Evolutionary conservation across 805 yeast species (phyloP).

Genomic region (Jamesozyma spencerorum): DNA sequence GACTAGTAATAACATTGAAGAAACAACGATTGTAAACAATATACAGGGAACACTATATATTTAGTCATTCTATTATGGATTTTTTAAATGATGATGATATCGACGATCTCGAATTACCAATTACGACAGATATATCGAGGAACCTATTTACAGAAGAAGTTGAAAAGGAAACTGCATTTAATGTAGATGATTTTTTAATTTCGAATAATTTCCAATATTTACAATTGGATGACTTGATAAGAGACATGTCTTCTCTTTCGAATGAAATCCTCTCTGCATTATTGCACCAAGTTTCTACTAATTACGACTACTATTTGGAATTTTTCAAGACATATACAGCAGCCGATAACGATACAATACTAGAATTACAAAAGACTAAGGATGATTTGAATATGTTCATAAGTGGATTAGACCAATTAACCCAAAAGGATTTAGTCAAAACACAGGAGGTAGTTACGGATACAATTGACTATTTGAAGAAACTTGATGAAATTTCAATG

Average conservation of each 20-base stretch:
- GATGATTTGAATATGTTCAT: constrained; percentile 19
- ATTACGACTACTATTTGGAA: constrained; percentile 20
- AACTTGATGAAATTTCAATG: constrained; percentile 17
- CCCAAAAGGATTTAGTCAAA: constrained; percentile 14
- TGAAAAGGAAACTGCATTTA: constrained; percentile 11
- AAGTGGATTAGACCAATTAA: constrained; percentile 14
- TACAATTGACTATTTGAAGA: constrained; percentile 21
- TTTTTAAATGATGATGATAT: constrained; percentile 19
- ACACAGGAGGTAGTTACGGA: constrained; percentile 20
- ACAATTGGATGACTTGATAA: constrained; percentile 23
- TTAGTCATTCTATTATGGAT: constrained; percentile 12
- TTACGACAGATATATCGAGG: constrained; percentile 20
- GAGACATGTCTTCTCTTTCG: constrained; percentile 20
- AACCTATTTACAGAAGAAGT: constrained; percentile 20
- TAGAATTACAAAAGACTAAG: constrained; percentile 19
- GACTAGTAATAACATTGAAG: neutral
- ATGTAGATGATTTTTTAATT: constrained; percentile 24
- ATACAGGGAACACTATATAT: no score
- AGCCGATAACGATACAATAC: constrained; percentile 14
- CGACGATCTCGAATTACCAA: constrained; percentile 21
- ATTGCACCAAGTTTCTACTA: constrained; percentile 19
- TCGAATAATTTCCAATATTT: constrained; percentile 27
- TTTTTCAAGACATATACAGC: constrained; percentile 20
- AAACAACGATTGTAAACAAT: neutral
- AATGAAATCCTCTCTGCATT: constrained; percentile 19